Conservation (phyloP, 495 filamentous ascomycete genomes). For the Neurospora sp. region DNA sequence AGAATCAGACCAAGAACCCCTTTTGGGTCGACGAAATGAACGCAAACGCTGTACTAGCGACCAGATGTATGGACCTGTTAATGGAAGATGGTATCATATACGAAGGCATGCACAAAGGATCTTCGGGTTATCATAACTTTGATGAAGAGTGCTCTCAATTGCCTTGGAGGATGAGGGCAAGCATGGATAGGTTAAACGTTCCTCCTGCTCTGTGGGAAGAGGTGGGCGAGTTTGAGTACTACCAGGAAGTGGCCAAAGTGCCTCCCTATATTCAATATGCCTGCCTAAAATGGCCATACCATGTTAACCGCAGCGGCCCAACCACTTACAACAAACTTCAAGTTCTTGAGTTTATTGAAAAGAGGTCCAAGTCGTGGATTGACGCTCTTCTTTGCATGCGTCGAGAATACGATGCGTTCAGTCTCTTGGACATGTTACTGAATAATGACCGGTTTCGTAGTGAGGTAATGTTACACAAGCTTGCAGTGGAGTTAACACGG, state of each 20-base stretch:
- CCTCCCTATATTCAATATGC: neutral
- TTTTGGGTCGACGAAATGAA: neutral
- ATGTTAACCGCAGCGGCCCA: neutral
- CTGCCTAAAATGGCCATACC: neutral
- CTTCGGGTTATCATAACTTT: neutral
- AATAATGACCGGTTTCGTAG: too few species aligned
- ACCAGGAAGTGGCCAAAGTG: neutral
- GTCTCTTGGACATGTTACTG: too few species aligned
- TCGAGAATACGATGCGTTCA: too few species aligned
- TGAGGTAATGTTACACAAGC: too few species aligned
- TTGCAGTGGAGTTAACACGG: too few species aligned
- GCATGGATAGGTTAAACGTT: too few species aligned
- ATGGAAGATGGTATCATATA: neutral
- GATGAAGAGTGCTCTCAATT: neutral
- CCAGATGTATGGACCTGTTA: neutral
- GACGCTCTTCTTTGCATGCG: neutral
- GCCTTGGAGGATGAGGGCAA: too few species aligned
- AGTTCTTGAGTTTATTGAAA: neutral
- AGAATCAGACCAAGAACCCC: fast-evolving
- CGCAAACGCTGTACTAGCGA: neutral
- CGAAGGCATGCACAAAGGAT: neutral
- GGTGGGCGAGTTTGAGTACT: neutral
- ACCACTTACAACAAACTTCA: neutral
- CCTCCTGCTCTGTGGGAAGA: neutral
- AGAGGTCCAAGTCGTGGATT: neutral